Evolutionary conservation across 352 stramenopile genomes (phyloP).

Genomic region (Thraustochytrium sp.): DNA sequence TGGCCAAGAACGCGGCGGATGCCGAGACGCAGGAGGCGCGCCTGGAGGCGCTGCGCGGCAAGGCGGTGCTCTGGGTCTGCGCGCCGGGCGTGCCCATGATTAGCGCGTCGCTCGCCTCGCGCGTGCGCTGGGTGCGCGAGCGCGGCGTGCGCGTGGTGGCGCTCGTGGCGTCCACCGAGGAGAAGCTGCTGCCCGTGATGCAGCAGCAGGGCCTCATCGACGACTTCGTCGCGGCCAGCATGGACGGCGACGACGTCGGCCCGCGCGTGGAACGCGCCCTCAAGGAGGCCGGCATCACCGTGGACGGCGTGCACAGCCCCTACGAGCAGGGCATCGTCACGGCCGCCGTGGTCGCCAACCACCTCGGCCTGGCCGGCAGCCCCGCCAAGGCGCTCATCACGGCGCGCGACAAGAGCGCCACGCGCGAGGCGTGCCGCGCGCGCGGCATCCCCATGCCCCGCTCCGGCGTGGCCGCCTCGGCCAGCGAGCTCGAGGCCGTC

Average conservation of each 20-base stretch:
- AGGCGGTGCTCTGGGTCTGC: constrained; percentile 16
- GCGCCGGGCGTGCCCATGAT: constrained; percentile 6
- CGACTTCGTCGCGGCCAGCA: neutral
- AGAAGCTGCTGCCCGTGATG: constrained; percentile 4
- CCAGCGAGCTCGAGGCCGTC: neutral
- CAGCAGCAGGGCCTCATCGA: neutral
- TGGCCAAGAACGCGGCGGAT: neutral
- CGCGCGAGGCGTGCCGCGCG: neutral
- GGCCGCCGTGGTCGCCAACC: neutral
- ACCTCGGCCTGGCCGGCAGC: constrained; percentile 25
- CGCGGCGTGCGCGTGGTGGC: neutral
- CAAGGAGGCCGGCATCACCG: neutral
- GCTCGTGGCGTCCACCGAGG: neutral
- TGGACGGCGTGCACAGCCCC: constrained; percentile 6
- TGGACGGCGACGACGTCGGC: neutral
- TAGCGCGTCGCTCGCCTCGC: neutral
- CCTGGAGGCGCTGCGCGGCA: neutral
- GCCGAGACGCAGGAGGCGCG: constrained; percentile 26
- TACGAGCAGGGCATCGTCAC: constrained; percentile 28
- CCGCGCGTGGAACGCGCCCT: neutral
- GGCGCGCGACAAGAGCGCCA: constrained; percentile 31
- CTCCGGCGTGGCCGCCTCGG: neutral
- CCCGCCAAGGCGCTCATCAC: neutral
- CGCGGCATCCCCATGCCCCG: constrained; percentile 26
- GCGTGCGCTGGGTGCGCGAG: neutral